Conservation (phyloP, 805 yeast genomes). For the Wilhelminamyces savonicus region DNA sequence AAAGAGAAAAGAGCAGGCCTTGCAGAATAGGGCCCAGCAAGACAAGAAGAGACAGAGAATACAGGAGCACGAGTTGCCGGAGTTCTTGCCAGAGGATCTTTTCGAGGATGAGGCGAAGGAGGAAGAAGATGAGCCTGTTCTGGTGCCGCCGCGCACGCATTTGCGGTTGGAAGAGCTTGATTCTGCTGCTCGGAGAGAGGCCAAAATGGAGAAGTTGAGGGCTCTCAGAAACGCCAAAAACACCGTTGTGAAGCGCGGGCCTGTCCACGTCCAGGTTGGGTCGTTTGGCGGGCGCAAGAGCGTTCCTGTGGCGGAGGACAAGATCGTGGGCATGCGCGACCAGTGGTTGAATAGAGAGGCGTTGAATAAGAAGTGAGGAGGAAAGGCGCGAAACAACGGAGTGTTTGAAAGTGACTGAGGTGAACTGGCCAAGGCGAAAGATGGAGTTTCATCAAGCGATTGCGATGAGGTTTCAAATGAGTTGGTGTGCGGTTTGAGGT, state of each 20-base stretch:
- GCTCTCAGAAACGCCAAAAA: constrained; percentile 18
- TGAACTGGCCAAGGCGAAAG: no score
- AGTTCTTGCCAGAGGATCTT: constrained; percentile 36
- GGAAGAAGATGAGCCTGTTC: constrained; percentile 5
- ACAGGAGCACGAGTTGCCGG: constrained; percentile 27
- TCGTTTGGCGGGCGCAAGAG: constrained; percentile 13
- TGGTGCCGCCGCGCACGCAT: constrained; percentile 19
- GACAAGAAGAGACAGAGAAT: constrained; percentile 16
- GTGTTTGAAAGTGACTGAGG: no score
- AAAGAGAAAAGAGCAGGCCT: constrained; percentile 28
- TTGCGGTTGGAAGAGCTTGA: constrained; percentile 27
- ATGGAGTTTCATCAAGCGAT: no score
- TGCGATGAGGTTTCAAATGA: no score
- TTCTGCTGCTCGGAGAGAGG: constrained; percentile 19
- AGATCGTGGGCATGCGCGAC: constrained; percentile 23
- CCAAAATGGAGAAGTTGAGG: constrained; percentile 29
- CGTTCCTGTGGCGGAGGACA: constrained; percentile 25
- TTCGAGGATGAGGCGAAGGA: constrained; percentile 17
- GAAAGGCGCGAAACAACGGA: no score
- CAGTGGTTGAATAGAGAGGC: constrained; percentile 38
- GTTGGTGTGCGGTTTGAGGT: no score
- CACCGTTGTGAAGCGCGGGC: constrained; percentile 29
- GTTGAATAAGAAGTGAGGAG: constrained; percentile 25
- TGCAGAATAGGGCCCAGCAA: constrained; percentile 30
- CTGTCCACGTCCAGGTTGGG: constrained; percentile 33